Percentiles rank a stretch among this genome's conserved stretches.
Conservation (phyloP, 148 eudicot species). For the Cornus florida region DNA sequence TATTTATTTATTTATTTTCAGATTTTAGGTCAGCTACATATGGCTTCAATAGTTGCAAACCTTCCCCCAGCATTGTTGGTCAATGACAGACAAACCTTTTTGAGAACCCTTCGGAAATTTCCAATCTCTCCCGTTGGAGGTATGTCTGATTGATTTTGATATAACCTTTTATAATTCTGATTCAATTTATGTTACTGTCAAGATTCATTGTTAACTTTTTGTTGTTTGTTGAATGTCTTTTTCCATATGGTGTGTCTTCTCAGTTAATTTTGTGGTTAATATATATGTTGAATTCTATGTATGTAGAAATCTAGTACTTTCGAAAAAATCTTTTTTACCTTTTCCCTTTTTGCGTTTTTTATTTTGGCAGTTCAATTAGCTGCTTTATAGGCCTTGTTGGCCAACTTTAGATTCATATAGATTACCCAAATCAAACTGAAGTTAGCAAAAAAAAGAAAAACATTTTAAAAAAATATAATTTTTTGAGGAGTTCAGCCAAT, state of each 20-base stretch:
- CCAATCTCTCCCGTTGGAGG: conserved; percentile 37
- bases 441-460: no score
- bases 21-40: conserved; percentile 11
- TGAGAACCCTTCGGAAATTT: conserved; percentile 28
- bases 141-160: conserved; percentile 9
- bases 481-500: no score
- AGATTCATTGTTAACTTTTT: neutral
- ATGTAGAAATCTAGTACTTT: neutral
- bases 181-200: no score
- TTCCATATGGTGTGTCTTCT: neutral
- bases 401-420: no score
- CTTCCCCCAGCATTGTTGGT: conserved; percentile 49
- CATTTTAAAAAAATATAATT: no score
- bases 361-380: no score
- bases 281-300: neutral
- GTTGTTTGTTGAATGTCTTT: neutral
- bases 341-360: no score
- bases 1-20: neutral
- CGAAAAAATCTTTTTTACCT: neutral
- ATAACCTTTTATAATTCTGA: neutral
- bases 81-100: conserved; percentile 41
- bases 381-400: no score
- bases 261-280: neutral
- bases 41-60: conserved; percentile 70
- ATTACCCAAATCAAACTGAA: no score